phyloP scores from a whole-genome alignment of 371 early-diverging fungal genomes.

The Mortierella sp. region DNA sequence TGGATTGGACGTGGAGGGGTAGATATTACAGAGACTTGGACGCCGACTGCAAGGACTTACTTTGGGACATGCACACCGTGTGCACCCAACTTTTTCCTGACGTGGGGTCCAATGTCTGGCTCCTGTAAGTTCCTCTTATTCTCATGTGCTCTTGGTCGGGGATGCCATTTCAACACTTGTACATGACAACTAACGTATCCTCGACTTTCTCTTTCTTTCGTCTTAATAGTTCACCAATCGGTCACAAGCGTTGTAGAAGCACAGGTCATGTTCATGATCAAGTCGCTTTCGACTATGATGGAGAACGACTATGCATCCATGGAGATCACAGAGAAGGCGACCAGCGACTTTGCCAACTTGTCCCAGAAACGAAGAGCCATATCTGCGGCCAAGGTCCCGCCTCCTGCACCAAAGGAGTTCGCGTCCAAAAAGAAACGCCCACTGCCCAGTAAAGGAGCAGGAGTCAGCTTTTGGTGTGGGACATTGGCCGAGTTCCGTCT shows the following conservation, averaged over 20 bases:
- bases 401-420: neutral
- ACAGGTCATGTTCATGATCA: slow-evolving; percentile 29
- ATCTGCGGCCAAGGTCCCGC: neutral
- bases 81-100: slow-evolving; percentile 50
- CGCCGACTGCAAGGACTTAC: slow-evolving; percentile 31
- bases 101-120: slow-evolving; percentile 47
- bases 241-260: slow-evolving; percentile 17
- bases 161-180: neutral
- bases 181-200: neutral
- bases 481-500: slow-evolving; percentile 10
- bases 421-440: neutral
- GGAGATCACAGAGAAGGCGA: slow-evolving; percentile 20
- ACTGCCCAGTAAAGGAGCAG: neutral
- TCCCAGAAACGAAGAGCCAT: neutral
- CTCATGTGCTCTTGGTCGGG: neutral
- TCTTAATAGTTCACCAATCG: slow-evolving; percentile 8
- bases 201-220: neutral
- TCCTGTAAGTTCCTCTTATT: slow-evolving; percentile 23
- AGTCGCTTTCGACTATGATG: slow-evolving; percentile 24
- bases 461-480: slow-evolving; percentile 12
- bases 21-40: slow-evolving; percentile 41
- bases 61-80: slow-evolving; percentile 42
- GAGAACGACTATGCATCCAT: slow-evolving; percentile 15
- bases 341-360: neutral
- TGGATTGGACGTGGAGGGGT: slow-evolving; percentile 30